Evolutionary conservation across 1,139 yeast species (phyloP).

Genomic region (Debaryomycetaceae sp.): DNA sequence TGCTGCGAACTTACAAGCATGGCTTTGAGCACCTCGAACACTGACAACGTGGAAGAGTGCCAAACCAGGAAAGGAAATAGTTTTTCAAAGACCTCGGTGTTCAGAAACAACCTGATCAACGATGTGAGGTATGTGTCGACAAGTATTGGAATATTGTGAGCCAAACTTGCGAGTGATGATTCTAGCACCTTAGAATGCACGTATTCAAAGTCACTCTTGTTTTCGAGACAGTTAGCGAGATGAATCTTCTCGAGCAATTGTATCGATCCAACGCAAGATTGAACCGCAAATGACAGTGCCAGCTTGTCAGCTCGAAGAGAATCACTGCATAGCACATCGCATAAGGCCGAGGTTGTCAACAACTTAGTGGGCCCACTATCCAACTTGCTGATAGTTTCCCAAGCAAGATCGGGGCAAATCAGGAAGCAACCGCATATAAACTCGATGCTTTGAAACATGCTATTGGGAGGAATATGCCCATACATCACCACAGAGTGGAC

Average conservation of each 20-base stretch:
- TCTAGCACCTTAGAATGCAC: constrained; percentile 20
- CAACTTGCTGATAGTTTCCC: constrained; percentile 27
- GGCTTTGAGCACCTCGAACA: constrained; percentile 29
- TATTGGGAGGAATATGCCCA: constrained; percentile 43
- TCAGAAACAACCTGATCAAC: constrained; percentile 30
- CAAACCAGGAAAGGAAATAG: constrained; percentile 45
- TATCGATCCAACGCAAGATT: constrained; percentile 51
- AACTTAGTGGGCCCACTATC: constrained; percentile 18
- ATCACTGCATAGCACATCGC: constrained; percentile 23
- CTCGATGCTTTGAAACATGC: constrained; percentile 35
- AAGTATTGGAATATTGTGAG: constrained; percentile 26
- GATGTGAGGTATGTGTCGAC: constrained; percentile 30
- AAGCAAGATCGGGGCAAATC: constrained; percentile 18
- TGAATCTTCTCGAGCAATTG: constrained; percentile 21
- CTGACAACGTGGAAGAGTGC: constrained; percentile 41
- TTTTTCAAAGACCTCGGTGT: constrained; percentile 15
- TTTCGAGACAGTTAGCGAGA: constrained; percentile 14
- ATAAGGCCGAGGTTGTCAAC: constrained; percentile 18
- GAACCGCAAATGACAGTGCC: too few relatives aligned
- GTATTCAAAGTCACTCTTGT: constrained; percentile 16
- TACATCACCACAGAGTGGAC: constrained; percentile 44
- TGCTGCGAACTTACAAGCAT: constrained; percentile 24
- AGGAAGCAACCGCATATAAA: constrained; percentile 36
- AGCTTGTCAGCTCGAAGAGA: too few relatives aligned
- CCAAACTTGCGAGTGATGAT: constrained; percentile 19